Evolutionary conservation across 2,329 filamentous ascomycete genomes (phyloP).

Genomic region (Xylaria sp.): DNA sequence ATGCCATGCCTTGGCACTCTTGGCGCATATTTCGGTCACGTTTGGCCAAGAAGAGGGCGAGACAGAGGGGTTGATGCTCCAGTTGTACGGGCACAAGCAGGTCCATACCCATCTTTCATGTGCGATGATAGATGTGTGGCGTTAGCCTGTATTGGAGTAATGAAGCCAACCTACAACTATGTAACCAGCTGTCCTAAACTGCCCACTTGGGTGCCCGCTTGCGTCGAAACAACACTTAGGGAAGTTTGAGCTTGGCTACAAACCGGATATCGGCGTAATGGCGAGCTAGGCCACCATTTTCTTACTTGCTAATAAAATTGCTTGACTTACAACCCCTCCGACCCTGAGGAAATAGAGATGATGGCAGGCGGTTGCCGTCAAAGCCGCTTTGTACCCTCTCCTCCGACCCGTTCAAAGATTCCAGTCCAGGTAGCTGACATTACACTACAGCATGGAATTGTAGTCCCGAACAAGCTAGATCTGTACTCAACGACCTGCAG

Average conservation of each 20-base stretch:
- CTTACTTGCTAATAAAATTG: not conserved
- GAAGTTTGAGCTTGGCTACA: not conserved
- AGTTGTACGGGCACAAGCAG: not conserved
- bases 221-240: constrained; percentile 3
- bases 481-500: constrained; percentile 3
- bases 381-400: constrained; percentile 18
- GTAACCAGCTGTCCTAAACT: constrained; percentile 4
- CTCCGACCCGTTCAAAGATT: not conserved
- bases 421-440: not conserved
- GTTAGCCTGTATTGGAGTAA: constrained; percentile 15
- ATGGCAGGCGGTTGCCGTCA: constrained; percentile 26
- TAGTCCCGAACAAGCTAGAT: constrained; percentile 10
- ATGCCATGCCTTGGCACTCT: constrained; percentile 38
- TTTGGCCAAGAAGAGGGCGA: constrained; percentile 25
- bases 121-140: constrained; percentile 4
- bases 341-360: not conserved
- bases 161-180: too few relatives aligned
- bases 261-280: constrained; percentile 22
- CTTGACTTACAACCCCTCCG: not conserved
- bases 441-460: not conserved
- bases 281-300: constrained; percentile 1
- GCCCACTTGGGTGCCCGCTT: constrained; percentile 18
- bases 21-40: constrained; percentile 35
- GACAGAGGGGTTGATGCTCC: constrained; percentile 27
- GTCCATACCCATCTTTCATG: not conserved